These are phyloP conservation scores for Xenosphaeropsis pyriputrescens DNA, from an alignment of 2,329 filamentous ascomycete genomes.

Conservation along the genomic window DNA sequence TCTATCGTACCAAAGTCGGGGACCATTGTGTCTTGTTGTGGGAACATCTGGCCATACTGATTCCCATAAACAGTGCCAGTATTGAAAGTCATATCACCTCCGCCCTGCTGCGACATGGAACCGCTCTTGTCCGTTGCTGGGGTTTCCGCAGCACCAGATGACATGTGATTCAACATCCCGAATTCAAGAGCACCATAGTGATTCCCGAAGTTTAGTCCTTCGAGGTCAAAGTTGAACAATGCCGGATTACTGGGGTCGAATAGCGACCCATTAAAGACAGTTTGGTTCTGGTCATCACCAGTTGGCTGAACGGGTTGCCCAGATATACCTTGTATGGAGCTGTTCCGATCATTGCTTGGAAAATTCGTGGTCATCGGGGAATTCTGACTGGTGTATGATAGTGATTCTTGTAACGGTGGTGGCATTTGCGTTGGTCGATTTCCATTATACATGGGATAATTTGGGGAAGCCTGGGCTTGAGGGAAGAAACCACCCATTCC, in stretches of 20 bases:
- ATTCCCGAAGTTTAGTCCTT: slow-evolving; percentile 88
- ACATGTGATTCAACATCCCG: slow-evolving; percentile 92
- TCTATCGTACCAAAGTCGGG: slow-evolving; percentile 37
- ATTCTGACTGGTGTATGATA: slow-evolving; percentile 50
- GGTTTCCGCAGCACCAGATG: slow-evolving; percentile 72
- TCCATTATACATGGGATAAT: slow-evolving; percentile 27
- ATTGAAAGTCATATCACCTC: slow-evolving; percentile 17
- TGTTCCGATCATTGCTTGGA: slow-evolving; percentile 35
- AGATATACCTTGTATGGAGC: slow-evolving; percentile 24
- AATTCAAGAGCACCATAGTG: slow-evolving; percentile 94
- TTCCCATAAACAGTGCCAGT: slow-evolving; percentile 13
- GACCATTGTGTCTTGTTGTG: slow-evolving; percentile 28
- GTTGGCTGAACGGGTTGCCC: slow-evolving; percentile 29
- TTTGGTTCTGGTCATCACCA: slow-evolving; percentile 24
- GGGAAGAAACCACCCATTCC: slow-evolving; percentile 15
- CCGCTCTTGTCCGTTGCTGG: slow-evolving; percentile 45
- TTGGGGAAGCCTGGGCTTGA: slow-evolving; percentile 14
- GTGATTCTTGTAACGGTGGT: slow-evolving; percentile 30
- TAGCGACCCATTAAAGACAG: slow-evolving; percentile 37
- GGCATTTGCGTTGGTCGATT: slow-evolving; percentile 29
- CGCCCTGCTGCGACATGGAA: slow-evolving; percentile 31
- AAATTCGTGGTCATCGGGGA: slow-evolving; percentile 66
- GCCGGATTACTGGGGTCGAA: slow-evolving; percentile 90
- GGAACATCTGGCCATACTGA: slow-evolving; percentile 31
- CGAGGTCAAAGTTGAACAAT: slow-evolving; percentile 89